These are phyloP conservation scores for Pseudopyrenochaeta lycopersici DNA, from an alignment of 2,329 filamentous ascomycete genomes.

Conservation along the genomic window DNA sequence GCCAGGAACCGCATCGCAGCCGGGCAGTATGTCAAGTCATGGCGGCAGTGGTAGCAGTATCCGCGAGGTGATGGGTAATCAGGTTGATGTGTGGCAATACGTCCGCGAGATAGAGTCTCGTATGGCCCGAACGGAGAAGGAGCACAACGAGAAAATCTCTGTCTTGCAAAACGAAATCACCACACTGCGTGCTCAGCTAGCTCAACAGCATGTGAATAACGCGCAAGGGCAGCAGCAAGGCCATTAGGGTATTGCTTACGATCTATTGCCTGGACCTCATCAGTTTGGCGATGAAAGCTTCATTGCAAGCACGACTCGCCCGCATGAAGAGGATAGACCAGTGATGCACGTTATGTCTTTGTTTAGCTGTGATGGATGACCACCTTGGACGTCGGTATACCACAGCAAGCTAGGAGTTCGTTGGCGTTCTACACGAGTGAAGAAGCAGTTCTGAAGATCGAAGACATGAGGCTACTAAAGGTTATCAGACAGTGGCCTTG, in stretches of 20 bases:
- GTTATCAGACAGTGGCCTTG: too few species aligned
- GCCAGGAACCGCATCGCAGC: slow-evolving; percentile 57
- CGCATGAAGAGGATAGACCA: background rate
- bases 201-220: slow-evolving; percentile 44
- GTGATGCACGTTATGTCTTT: background rate
- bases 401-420: background rate
- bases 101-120: slow-evolving; percentile 73
- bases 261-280: background rate
- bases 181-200: slow-evolving; percentile 48
- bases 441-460: background rate
- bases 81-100: slow-evolving; percentile 72
- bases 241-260: slow-evolving; percentile 6
- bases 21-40: slow-evolving; percentile 62
- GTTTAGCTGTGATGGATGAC: background rate
- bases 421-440: slow-evolving; percentile 3
- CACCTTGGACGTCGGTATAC: background rate
- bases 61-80: slow-evolving; percentile 71
- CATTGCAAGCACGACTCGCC: background rate
- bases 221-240: slow-evolving; percentile 27
- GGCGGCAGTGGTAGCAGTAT: slow-evolving; percentile 68
- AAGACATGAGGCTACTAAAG: background rate
- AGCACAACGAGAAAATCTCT: slow-evolving; percentile 56
- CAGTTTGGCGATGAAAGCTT: background rate
- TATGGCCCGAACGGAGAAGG: slow-evolving; percentile 57
- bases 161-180: slow-evolving; percentile 56